Conservation (phyloP, 345 rosid genomes). For the Eucalyptus victrix region DNA sequence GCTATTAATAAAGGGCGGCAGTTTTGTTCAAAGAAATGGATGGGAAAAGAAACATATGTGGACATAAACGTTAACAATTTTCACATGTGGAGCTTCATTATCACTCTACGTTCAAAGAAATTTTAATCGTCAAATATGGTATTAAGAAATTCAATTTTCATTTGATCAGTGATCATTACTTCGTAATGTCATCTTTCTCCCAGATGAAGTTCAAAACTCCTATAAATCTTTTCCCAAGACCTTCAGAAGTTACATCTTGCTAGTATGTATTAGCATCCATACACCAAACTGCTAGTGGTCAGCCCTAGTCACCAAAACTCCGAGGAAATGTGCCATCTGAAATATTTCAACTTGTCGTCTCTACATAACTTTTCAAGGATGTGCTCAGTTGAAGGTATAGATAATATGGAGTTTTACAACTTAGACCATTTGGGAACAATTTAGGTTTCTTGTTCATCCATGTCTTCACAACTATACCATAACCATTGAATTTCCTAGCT, state of each 20-base stretch:
- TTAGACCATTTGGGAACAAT: neutral
- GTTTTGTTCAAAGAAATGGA: neutral
- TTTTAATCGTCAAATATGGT: rapidly evolving
- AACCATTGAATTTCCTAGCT: neutral
- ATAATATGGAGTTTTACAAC: neutral
- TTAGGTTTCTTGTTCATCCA: neutral
- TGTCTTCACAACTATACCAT: neutral
- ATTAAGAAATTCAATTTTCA: neutral
- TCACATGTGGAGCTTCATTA: neutral
- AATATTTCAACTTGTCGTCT: neutral
- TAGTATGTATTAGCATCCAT: too few species aligned
- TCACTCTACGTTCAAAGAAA: neutral
- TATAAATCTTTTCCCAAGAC: neutral
- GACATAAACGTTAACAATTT: too few species aligned
- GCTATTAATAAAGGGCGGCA: neutral
- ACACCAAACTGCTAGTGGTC: neutral
- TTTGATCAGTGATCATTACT: neutral
- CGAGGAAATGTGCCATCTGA: neutral
- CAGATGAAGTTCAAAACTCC: neutral
- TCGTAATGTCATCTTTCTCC: neutral
- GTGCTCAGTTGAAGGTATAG: too few species aligned
- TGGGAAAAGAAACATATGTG: neutral
- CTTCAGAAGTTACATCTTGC: neutral
- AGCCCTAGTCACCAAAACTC: neutral
- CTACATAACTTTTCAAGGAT: neutral